Base-by-base conservation (phyloP, 2,329 filamentous ascomycete species). In the Lasiodiplodia sp. region DNA sequence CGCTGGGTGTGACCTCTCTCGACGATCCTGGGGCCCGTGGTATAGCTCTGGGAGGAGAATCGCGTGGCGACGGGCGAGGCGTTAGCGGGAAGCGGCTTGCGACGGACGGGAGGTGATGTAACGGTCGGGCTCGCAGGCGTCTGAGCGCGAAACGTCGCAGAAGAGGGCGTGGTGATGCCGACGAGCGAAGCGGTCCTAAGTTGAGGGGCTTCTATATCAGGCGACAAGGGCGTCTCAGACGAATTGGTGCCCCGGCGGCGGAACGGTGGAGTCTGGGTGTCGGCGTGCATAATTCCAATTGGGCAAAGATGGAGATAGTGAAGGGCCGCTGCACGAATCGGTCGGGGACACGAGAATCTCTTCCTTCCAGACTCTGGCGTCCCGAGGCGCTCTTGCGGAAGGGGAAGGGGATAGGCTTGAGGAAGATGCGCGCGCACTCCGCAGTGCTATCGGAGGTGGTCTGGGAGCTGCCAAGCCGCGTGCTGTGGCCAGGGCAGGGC, bases 11-110 rank as follows among this genome's bases (percentile, higher is more conserved):
- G 67, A 72, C 65, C 71, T 69, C 71, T 70, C 75, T 71, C 73
- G 47, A 66, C 69, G 49, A 67, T 21, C 68, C 75, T 75, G 60
- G 72, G 82, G 73, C 76, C 84, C 77, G 73, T 82, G 78, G 74
- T 82, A 77, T 75, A 75, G 69, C 76, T 79, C 72, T 78, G 75
- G 68, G 77, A 76, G 44, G 79, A 79, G 73, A 82, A 82, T 58
- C 79, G 81, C 66, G 76, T 76, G 68, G 83, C 78, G 67, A 84
- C 76, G 71, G 85, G 82, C 64, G 84, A 83, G 70, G 81, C 80
- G 78, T 82, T 82, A 69, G 80, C 78, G 70, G 86, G 86, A 70
- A 88, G 77, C 73, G 86, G 85, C 76, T 87, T 87, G 72, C 86
- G 82, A 72, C 82, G 82, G 69, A 87, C 79, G 67, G 81, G 58